phyloP scores from a whole-genome alignment of 352 stramenopile species.

The Phytophthora sansomeana region DNA sequence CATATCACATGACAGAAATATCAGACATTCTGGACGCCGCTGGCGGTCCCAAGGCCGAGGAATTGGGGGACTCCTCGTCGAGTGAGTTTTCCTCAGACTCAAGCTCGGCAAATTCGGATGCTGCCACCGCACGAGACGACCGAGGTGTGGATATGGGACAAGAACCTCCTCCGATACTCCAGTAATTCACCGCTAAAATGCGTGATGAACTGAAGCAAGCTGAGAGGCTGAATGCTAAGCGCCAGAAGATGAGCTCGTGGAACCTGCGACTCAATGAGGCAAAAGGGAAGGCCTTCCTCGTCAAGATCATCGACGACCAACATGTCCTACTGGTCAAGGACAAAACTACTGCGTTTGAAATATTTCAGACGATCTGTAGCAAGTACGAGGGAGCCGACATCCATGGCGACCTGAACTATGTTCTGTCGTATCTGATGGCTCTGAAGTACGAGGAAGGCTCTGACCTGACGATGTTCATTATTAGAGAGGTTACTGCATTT shows the following conservation, averaged over 20 bases:
- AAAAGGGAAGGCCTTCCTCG: slow-evolving; percentile 16
- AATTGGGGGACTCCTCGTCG: slow-evolving; percentile 1
- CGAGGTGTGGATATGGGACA: slow-evolving; percentile 3
- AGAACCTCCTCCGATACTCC: background rate
- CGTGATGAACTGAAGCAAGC: slow-evolving; percentile 6
- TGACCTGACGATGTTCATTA: background rate
- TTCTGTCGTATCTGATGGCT: slow-evolving; percentile 17
- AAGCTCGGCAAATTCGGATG: background rate
- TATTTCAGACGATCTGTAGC: slow-evolving; percentile 18
- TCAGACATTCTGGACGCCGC: background rate
- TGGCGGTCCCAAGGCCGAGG: background rate
- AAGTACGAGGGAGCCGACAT: too few species aligned
- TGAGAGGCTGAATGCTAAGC: slow-evolving; percentile 22
- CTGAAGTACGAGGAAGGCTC: background rate
- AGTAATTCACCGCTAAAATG: slow-evolving; percentile 7
- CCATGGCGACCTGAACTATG: slow-evolving; percentile 20
- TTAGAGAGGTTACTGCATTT: too few species aligned
- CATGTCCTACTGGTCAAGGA: slow-evolving; percentile 22
- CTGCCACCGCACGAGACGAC: background rate
- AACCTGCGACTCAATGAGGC: slow-evolving; percentile 15
- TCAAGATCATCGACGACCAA: slow-evolving; percentile 15
- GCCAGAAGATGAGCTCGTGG: slow-evolving; percentile 11
- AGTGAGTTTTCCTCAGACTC: slow-evolving; percentile 8
- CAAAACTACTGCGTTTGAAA: slow-evolving; percentile 17
- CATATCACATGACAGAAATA: background rate